A percentile compares a stretch with the other conserved stretches of the same genome.
These are phyloP conservation scores for Cerrena zonata DNA, from an alignment of 1,284 basidiomycete genomes.

Conservation along the genomic window DNA sequence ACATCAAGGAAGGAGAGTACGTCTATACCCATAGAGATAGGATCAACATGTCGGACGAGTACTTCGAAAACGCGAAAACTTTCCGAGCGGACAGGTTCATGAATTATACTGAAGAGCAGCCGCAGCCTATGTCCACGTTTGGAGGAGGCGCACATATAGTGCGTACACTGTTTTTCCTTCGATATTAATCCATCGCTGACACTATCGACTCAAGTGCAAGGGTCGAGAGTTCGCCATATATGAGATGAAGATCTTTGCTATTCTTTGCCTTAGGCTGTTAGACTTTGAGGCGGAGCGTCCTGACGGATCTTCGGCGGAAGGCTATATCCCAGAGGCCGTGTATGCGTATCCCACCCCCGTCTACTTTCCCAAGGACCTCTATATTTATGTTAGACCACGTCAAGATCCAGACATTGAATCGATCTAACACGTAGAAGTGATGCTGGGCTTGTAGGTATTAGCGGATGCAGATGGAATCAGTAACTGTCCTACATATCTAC, in stretches of 20 bases:
- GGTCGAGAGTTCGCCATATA: neutral
- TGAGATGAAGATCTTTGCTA: neutral
- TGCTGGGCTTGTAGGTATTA: too few relatives aligned
- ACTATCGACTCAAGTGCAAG: neutral
- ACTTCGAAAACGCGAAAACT: neutral
- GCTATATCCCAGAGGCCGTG: neutral
- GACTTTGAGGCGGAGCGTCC: neutral
- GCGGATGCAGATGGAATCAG: too few relatives aligned
- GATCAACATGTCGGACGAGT: neutral
- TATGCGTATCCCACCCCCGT: neutral
- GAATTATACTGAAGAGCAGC: neutral
- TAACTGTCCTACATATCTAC: too few relatives aligned
- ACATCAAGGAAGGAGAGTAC: neutral
- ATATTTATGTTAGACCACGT: neutral
- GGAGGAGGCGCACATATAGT: constrained; percentile 1
- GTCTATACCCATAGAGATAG: neutral
- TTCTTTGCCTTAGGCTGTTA: neutral
- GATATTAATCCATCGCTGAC: neutral
- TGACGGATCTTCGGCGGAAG: neutral
- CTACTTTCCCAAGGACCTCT: neutral
- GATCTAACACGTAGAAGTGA: too few relatives aligned
- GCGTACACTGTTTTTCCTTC: neutral
- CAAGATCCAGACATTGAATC: neutral
- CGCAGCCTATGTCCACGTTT: neutral
- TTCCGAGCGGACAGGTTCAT: neutral